phyloP scores from a whole-genome alignment of 139 green algal genomes.

The Diplosphaera chodatii region DNA sequence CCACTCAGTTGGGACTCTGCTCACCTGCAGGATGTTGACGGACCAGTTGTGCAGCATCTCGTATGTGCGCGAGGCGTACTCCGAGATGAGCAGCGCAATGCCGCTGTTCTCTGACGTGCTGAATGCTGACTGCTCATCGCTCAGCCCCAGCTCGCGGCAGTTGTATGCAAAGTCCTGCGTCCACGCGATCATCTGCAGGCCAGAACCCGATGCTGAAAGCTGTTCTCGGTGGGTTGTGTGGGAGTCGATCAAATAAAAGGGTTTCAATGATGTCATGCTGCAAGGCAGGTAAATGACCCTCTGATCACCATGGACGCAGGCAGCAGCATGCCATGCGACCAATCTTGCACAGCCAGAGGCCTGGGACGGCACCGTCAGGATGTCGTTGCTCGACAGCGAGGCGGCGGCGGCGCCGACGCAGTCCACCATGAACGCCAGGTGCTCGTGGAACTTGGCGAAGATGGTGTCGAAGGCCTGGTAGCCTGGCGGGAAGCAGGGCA shows the following conservation, averaged over 20 bases:
- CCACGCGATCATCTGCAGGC: conserved; percentile 64
- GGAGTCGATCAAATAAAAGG: no score
- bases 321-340: no score
- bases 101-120: conserved; percentile 29
- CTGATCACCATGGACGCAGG: no score
- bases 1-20: no score
- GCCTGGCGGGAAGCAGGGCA: conserved; percentile 71
- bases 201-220: not conserved
- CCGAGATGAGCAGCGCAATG: conserved; percentile 60
- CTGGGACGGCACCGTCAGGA: conserved; percentile 54
- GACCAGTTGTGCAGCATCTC: conserved; percentile 65
- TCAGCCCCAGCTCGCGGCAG: conserved; percentile 61
- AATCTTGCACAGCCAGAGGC: no score
- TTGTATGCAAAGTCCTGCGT: conserved; percentile 65
- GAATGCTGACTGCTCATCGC: conserved; percentile 46
- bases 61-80: conserved; percentile 65
- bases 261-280: no score
- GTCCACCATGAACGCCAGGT: conserved; percentile 68
- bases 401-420: conserved; percentile 58
- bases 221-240: no score
- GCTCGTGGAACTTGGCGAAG: conserved; percentile 55
- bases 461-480: conserved; percentile 70
- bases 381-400: conserved; percentile 64
- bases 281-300: no score
- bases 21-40: conserved; percentile 73